phyloP scores from a whole-genome alignment of 129 eudicot species.

The Apium graveolens region DNA sequence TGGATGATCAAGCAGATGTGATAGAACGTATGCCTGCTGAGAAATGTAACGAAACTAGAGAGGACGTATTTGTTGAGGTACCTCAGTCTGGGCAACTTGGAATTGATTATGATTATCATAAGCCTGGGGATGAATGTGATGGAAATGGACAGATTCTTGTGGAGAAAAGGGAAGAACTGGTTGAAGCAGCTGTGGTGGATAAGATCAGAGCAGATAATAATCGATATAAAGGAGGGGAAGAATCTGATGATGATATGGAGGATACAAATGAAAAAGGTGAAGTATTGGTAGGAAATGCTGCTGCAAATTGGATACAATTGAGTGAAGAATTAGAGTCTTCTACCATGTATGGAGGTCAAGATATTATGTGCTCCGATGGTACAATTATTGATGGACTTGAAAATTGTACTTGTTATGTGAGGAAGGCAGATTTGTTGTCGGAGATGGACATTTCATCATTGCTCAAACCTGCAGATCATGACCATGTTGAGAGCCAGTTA shows the following conservation, averaged over 20 bases:
- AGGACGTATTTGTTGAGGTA: background rate
- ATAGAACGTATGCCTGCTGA: background rate
- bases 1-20: background rate
- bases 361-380: conserved; percentile 1
- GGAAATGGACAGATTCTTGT: conserved; percentile 5
- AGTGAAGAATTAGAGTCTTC: conserved; percentile 3
- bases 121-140: background rate
- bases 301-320: background rate
- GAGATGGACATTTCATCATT: background rate
- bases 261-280: conserved; percentile 13
- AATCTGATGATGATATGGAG: conserved; percentile 6
- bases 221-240: background rate
- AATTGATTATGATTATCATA: background rate
- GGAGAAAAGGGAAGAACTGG: background rate
- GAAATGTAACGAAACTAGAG: background rate
- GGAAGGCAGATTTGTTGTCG: background rate
- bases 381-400: background rate
- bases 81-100: background rate
- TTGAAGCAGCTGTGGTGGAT: background rate
- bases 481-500: background rate
- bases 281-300: conserved; percentile 11
- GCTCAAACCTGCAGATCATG: background rate
- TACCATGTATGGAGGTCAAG: background rate
- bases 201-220: background rate
- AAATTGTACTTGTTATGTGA: background rate